phyloP scores from a whole-genome alignment of 179 eudicot species.

The Beta corolliflora region DNA sequence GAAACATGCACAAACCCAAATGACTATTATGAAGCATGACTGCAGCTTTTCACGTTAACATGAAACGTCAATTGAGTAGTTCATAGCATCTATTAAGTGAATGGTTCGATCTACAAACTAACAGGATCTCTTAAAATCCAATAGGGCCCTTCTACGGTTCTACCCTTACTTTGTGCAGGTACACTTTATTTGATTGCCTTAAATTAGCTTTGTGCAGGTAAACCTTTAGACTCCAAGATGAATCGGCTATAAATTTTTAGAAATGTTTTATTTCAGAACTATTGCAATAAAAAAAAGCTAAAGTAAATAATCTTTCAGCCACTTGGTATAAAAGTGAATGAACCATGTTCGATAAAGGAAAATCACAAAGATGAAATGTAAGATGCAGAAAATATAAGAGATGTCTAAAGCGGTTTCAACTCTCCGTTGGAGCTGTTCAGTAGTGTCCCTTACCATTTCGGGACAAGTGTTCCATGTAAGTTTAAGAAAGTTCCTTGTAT shows the following conservation, averaged over 20 bases:
- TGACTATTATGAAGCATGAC: not conserved
- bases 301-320: not conserved
- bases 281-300: not conserved
- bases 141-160: too few species aligned
- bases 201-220: not conserved
- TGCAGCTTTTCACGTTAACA: not conserved
- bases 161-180: too few species aligned
- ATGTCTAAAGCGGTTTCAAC: not conserved
- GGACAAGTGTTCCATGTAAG: not conserved
- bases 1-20: not conserved
- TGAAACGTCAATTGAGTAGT: not conserved
- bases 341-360: not conserved
- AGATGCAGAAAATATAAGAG: not conserved
- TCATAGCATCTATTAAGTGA: not conserved
- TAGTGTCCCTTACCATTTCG: too few species aligned
- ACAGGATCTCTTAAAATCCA: too few species aligned
- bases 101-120: not conserved
- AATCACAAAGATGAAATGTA: not conserved
- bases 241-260: not conserved
- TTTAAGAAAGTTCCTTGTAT: not conserved
- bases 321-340: not conserved
- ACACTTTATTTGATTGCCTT: too few species aligned
- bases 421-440: too few species aligned
- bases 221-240: not conserved
- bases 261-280: not conserved